A percentile compares a stretch with the other conserved stretches of the same genome.
These are phyloP conservation scores for Aureobasidium melanogenum DNA, from an alignment of 2,329 filamentous ascomycete species.

Conservation along the genomic window DNA sequence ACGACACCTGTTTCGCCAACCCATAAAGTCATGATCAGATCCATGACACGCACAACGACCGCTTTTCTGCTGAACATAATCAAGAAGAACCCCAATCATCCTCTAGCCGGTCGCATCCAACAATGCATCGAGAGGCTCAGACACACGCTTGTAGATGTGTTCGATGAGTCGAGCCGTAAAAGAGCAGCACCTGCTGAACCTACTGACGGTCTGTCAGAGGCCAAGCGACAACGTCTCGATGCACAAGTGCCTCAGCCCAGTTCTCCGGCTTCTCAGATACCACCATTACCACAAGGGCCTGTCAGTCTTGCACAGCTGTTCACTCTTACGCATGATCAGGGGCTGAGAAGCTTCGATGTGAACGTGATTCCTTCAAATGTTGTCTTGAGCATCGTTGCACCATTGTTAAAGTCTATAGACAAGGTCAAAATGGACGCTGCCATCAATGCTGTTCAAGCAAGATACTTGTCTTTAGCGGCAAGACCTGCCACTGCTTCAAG, in stretches of 20 bases:
- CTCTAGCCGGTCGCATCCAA: constrained; percentile 67
- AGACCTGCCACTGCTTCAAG: constrained; percentile 20
- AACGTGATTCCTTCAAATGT: constrained; percentile 66
- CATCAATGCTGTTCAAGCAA: constrained; percentile 46
- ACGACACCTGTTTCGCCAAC: constrained; percentile 64
- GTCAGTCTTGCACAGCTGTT: constrained; percentile 77
- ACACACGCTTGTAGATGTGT: constrained; percentile 66
- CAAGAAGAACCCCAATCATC: constrained; percentile 76
- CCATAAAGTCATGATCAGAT: constrained; percentile 73
- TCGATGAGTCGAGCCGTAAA: constrained; percentile 73
- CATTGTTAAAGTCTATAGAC: constrained; percentile 65
- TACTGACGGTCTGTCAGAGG: constrained; percentile 59
- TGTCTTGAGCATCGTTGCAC: constrained; percentile 72
- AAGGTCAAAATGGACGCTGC: constrained; percentile 60
- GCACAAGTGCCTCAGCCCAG: constrained; percentile 35
- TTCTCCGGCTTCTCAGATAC: constrained; percentile 34
- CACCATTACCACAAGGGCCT: constrained; percentile 64
- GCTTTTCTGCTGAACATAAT: constrained; percentile 74
- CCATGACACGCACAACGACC: constrained; percentile 88
- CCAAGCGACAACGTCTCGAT: constrained; percentile 72
- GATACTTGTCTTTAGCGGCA: constrained; percentile 31
- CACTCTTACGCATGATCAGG: constrained; percentile 69
- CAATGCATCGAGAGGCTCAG: constrained; percentile 77
- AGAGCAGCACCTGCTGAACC: constrained; percentile 63
- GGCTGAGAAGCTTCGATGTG: constrained; percentile 72